Evolutionary conservation across 257 asterid genomes (phyloP).

Genomic region (Nicotiana sylvestris): DNA sequence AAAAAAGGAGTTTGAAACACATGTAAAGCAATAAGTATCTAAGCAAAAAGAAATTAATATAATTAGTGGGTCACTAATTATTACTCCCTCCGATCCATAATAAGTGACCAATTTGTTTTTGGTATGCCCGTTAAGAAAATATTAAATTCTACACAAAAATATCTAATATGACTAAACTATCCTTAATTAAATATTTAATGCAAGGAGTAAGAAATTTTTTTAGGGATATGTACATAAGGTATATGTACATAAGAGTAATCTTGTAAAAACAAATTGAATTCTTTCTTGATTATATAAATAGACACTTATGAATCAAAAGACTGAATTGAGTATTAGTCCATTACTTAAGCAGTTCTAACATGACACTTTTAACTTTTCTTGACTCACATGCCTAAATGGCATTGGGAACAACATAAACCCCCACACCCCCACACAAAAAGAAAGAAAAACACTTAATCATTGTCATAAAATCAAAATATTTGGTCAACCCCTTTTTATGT

Average conservation of each 20-base stretch:
- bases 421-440: conserved; percentile 2
- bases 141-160: no score
- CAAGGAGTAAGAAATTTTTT: no score
- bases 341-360: conserved; percentile 35
- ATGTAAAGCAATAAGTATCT: conserved; percentile 27
- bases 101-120: no score
- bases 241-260: no score
- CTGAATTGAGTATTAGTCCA: background rate
- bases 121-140: no score
- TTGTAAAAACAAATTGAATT: no score
- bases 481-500: conserved; percentile 46
- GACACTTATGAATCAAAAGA: no score
- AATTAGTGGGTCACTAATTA: conserved; percentile 32
- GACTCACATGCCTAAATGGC: conserved; percentile 67
- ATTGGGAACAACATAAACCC: conserved; percentile 62
- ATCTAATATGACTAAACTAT: no score
- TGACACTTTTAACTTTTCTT: conserved; percentile 31
- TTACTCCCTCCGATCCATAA: no score
- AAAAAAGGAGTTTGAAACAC: conserved; percentile 24
- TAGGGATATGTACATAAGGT: no score
- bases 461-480: conserved; percentile 14
- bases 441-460: conserved; percentile 17
- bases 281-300: no score
- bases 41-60: conserved; percentile 2
- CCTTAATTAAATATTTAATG: no score